Evolutionary conservation across 75 land plant species (phyloP).

Genomic region (Adiantum capillusveneris): DNA sequence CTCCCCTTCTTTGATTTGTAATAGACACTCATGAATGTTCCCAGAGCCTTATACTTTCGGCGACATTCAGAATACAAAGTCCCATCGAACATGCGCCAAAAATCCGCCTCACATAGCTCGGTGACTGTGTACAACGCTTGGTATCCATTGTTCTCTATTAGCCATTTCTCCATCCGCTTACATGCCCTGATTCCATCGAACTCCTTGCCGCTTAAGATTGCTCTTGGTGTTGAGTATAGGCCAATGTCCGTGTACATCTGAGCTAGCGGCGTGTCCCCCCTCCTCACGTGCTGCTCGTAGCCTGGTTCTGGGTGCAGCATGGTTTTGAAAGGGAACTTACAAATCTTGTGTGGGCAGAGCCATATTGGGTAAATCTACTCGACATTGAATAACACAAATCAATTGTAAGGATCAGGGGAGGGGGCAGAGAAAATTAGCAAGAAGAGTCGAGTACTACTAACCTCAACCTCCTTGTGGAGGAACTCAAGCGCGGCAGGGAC

Average conservation of each 20-base stretch:
- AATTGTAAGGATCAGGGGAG: background rate
- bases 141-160: constrained; percentile 80
- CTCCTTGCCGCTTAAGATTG: constrained; percentile 80
- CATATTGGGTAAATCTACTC: constrained; percentile 84
- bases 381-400: no score
- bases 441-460: constrained; percentile 16
- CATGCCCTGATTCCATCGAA: constrained; percentile 81
- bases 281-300: constrained; percentile 62
- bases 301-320: constrained; percentile 86
- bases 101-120: constrained; percentile 78
- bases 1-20: constrained; percentile 93
- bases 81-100: constrained; percentile 97
- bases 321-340: constrained; percentile 69
- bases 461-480: constrained; percentile 87
- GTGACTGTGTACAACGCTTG: constrained; percentile 95
- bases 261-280: constrained; percentile 79
- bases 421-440: background rate
- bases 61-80: constrained; percentile 65
- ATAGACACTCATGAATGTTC: constrained; percentile 96
- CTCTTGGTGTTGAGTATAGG: constrained; percentile 79
- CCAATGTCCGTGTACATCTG: constrained; percentile 99
- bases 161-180: constrained; percentile 65
- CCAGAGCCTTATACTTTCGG: constrained; percentile 82
- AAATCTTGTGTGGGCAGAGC: constrained; percentile 90
- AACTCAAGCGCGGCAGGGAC: constrained; percentile 92